Percentiles rank a stretch among this genome's conserved stretches.
Conservation (phyloP, 257 asterid species). For the Lithospermum erythrorhizon region DNA sequence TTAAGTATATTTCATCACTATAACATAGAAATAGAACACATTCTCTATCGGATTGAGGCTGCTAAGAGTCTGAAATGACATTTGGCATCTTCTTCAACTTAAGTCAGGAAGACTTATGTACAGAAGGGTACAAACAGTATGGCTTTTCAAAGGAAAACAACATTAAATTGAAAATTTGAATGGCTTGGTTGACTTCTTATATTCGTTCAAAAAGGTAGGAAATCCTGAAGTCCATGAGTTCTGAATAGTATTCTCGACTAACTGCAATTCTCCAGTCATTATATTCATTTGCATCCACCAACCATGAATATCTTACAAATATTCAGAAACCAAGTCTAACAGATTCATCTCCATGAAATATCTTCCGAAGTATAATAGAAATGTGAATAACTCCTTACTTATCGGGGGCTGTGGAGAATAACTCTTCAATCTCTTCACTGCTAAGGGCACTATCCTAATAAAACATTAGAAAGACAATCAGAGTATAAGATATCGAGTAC, state of each 20-base stretch:
- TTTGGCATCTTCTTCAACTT: not conserved
- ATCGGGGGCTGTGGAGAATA: constrained; percentile 93
- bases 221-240: no score
- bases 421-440: constrained; percentile 75
- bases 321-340: not conserved
- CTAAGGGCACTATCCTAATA: constrained; percentile 85
- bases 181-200: no score
- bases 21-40: not conserved
- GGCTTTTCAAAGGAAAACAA: no score
- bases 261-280: no score
- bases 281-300: no score
- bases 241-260: no score
- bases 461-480: constrained; percentile 22
- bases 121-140: no score
- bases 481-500: constrained; percentile 9
- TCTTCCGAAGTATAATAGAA: not conserved
- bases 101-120: no score
- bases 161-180: no score
- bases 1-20: not conserved
- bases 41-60: not conserved
- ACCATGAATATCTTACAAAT: no score
- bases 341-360: not conserved
- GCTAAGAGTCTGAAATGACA: not conserved
- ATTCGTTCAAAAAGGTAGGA: no score
- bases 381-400: constrained; percentile 41